These are phyloP conservation scores for Dysphania ambrosioides DNA, from an alignment of 148 eudicot species.

Conservation along the genomic window DNA sequence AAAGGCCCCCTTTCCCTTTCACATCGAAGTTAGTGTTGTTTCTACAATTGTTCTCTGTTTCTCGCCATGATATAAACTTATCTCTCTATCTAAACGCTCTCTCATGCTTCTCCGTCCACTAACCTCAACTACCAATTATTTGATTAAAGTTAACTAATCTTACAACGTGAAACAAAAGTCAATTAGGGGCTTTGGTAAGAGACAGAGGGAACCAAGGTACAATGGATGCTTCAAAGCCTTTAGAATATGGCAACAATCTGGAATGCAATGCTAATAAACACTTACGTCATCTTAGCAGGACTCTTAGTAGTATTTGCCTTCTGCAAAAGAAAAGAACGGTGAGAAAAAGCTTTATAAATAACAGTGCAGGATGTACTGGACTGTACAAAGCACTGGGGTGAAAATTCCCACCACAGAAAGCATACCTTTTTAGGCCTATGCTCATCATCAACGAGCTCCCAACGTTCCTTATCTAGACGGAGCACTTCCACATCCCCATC, in stretches of 20 bases:
- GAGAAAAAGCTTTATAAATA: constrained; percentile 23
- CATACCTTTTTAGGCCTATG: constrained; percentile 48
- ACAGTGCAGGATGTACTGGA: neutral
- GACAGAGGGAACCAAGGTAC: neutral
- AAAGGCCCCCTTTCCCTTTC: neutral
- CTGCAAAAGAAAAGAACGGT: constrained; percentile 40
- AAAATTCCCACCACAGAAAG: neutral
- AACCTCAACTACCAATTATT: too few species aligned
- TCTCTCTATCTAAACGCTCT: neutral
- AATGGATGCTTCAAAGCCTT: constrained; percentile 3
- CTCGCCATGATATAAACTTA: neutral
- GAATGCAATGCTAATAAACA: constrained; percentile 19
- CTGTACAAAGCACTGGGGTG: neutral
- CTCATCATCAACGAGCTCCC: constrained; percentile 66
- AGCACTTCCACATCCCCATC: constrained; percentile 97
- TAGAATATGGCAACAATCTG: neutral
- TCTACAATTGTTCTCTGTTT: too few species aligned
- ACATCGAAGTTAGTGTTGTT: neutral
- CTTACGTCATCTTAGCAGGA: constrained; percentile 56
- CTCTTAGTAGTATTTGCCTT: constrained; percentile 42
- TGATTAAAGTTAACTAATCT: too few species aligned
- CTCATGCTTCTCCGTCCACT: neutral
- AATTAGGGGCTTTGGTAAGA: neutral
- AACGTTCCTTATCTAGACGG: constrained; percentile 66
- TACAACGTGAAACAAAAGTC: too few species aligned